A percentile compares a stretch with the other conserved stretches of the same genome.
Conservation (phyloP, 805 yeast genomes). For the Spathaspora hagerdaliae region DNA sequence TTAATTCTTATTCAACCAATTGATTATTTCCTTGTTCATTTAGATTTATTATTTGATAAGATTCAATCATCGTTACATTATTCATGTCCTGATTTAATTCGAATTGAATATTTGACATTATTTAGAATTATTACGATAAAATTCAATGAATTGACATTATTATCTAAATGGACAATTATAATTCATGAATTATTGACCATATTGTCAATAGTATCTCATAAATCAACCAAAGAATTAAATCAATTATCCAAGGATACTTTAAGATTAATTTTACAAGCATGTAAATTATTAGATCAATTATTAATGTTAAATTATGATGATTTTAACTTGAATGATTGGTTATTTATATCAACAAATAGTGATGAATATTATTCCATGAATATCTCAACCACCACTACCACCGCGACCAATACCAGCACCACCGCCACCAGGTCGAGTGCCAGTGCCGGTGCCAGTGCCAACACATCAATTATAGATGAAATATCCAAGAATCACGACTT, state of each 20-base stretch:
- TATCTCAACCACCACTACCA: not conserved
- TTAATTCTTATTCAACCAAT: constrained; percentile 58
- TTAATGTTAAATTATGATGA: constrained; percentile 71
- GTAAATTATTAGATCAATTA: constrained; percentile 76
- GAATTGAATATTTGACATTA: constrained; percentile 47
- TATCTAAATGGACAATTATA: constrained; percentile 66
- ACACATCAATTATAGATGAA: constrained; percentile 42
- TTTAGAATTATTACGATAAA: constrained; percentile 63
- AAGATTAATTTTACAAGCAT: constrained; percentile 49
- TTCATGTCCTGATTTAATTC: constrained; percentile 29
- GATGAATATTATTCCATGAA: constrained; percentile 22
- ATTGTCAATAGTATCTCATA: constrained; percentile 36
- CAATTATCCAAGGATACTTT: constrained; percentile 34
- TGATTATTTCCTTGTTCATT: constrained; percentile 49
- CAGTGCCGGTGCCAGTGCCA: not conserved
- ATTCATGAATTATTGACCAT: constrained; percentile 55
- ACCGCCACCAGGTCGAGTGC: not conserved
- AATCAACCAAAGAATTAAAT: constrained; percentile 18
- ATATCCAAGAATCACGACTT: constrained; percentile 33
- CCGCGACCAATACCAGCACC: not conserved
- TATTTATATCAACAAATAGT: constrained; percentile 68
- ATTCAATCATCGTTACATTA: constrained; percentile 27
- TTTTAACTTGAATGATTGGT: constrained; percentile 76
- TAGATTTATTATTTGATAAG: constrained; percentile 45
- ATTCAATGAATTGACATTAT: constrained; percentile 60